These are phyloP conservation scores for Backusella australiensis DNA, from an alignment of 192 early-diverging fungal species.

Conservation along the genomic window DNA sequence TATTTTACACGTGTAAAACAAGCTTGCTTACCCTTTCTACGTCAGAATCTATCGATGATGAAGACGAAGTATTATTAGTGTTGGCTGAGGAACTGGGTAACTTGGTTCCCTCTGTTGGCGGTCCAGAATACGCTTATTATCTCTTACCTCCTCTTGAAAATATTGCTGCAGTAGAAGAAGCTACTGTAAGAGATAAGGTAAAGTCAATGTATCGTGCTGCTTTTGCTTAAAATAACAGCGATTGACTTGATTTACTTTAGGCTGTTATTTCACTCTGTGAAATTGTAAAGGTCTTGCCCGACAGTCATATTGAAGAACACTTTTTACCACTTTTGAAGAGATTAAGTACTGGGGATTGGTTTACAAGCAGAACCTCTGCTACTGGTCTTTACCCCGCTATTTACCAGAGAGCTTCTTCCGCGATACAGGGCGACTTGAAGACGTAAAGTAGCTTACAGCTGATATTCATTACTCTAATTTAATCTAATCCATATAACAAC, in stretches of 20 bases:
- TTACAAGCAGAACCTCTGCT: constrained; percentile 92
- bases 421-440: constrained; percentile 84
- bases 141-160: constrained; percentile 93
- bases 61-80: constrained; percentile 94
- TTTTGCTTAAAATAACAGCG: not conserved
- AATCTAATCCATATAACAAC: not conserved
- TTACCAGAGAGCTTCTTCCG: constrained; percentile 69
- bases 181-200: constrained; percentile 97
- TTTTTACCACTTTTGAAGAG: constrained; percentile 92
- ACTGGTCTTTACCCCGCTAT: constrained; percentile 90
- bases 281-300: constrained; percentile 70
- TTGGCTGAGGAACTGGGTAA: constrained; percentile 93
- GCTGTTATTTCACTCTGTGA: constrained; percentile 94
- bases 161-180: constrained; percentile 96
- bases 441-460: constrained; percentile 44
- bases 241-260: constrained; percentile 42
- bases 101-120: constrained; percentile 93
- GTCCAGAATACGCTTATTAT: constrained; percentile 80
- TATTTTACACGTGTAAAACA: not conserved
- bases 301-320: constrained; percentile 82
- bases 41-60: constrained; percentile 97
- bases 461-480: not conserved
- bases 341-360: constrained; percentile 94
- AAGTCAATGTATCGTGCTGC: not conserved
- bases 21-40: not conserved